Evolutionary conservation across 1,139 yeast genomes (phyloP).

Genomic region (Magnusiomyces ingens): DNA sequence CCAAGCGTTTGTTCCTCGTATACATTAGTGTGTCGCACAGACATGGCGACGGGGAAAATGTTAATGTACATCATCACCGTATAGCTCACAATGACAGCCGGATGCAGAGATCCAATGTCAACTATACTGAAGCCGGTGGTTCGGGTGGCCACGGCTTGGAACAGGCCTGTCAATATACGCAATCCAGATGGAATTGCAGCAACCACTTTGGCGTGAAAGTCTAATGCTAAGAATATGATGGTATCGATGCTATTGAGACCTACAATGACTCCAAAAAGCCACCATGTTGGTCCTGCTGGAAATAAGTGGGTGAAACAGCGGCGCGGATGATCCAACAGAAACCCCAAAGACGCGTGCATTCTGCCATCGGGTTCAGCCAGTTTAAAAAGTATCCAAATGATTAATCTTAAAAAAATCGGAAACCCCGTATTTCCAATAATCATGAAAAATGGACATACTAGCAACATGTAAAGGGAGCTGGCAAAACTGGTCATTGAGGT

Average conservation of each 20-base stretch:
- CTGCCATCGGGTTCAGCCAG: slow-evolving; percentile 51
- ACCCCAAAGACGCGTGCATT: slow-evolving; percentile 67
- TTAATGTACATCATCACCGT: slow-evolving; percentile 97
- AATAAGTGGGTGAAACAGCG: slow-evolving; percentile 90
- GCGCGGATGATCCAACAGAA: slow-evolving; percentile 88
- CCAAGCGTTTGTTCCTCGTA: slow-evolving; percentile 96
- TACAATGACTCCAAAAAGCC: slow-evolving; percentile 72
- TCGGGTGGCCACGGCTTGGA: slow-evolving; percentile 86
- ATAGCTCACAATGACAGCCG: slow-evolving; percentile 89
- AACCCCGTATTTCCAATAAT: slow-evolving; percentile 92
- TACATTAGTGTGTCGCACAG: slow-evolving; percentile 92
- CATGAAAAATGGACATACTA: slow-evolving; percentile 60
- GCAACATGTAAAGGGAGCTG: slow-evolving; percentile 54
- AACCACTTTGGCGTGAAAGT: slow-evolving; percentile 44
- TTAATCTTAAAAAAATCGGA: slow-evolving; percentile 69
- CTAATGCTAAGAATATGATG: slow-evolving; percentile 70
- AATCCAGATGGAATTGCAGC: slow-evolving; percentile 55
- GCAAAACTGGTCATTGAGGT: slow-evolving; percentile 68
- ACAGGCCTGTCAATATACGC: slow-evolving; percentile 72
- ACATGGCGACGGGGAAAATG: slow-evolving; percentile 89
- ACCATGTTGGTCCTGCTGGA: slow-evolving; percentile 92
- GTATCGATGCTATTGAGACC: slow-evolving; percentile 69
- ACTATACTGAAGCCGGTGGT: slow-evolving; percentile 85
- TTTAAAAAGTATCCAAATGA: slow-evolving; percentile 73
- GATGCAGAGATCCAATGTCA: slow-evolving; percentile 63